Conservation (phyloP, 2,329 filamentous ascomycete genomes). For the Aspergillus persii region DNA sequence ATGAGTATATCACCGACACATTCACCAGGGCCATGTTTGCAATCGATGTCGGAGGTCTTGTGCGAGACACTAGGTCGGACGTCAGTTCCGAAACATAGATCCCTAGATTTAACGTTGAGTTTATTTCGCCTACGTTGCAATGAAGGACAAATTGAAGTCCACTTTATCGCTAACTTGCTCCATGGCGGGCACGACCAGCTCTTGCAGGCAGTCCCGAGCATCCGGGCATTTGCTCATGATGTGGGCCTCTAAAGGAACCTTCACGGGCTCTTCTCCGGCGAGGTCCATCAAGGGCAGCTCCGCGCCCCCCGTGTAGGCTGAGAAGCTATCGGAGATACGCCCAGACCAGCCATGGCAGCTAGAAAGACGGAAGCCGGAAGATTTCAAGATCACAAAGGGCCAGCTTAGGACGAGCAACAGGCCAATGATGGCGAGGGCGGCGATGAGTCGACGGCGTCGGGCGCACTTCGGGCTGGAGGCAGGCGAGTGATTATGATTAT, state of each 20-base stretch:
- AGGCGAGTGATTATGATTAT: background rate
- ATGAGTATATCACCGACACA: constrained; percentile 94
- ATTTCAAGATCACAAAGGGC: constrained; percentile 2
- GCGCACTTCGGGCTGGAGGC: constrained; percentile 6
- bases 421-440: constrained; percentile 7
- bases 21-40: constrained; percentile 85
- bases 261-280: constrained; percentile 4
- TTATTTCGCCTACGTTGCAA: constrained; percentile 61
- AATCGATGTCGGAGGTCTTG: constrained; percentile 77
- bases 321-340: background rate
- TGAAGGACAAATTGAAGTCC: constrained; percentile 86
- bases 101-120: background rate
- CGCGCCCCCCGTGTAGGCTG: background rate
- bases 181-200: constrained; percentile 85
- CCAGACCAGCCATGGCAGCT: constrained; percentile 5
- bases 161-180: constrained; percentile 77
- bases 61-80: constrained; percentile 54
- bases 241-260: constrained; percentile 82
- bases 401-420: constrained; percentile 13
- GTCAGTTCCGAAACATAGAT: background rate
- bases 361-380: constrained; percentile 4
- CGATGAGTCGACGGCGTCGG: constrained; percentile 11
- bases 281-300: constrained; percentile 3
- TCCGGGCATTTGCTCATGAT: constrained; percentile 98
- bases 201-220: constrained; percentile 74